Evolutionary conservation across 805 yeast genomes (phyloP), one percentile per base, ranked within the genome.

Genomic region (Metschnikowia lochheadii): DNA sequence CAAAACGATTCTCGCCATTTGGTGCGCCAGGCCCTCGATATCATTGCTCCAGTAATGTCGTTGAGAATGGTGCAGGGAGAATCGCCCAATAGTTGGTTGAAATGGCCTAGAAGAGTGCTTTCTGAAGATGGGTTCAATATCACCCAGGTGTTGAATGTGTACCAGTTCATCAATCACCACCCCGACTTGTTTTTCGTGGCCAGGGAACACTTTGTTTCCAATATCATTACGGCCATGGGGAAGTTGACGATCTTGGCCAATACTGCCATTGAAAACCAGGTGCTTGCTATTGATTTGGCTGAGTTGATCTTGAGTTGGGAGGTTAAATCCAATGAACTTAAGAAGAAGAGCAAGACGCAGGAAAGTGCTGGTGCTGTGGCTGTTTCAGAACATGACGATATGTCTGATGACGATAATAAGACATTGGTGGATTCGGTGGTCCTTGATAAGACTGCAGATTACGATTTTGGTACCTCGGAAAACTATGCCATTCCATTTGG

Each of bases 41-140:
- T 87, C 4, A 71, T 94, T 17, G 97, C 97, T 0, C 96, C 97
- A 0, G 94, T 87, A 0, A 77, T 92, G 76, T 83, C 87, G 1
- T 76, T 77, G 49, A 75, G 95, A 47, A 79, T 87, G 68, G 73
- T 73, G 1, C 73, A 74, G 20, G 72, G 70, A 6, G 88, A 82
- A 0, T 73, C 80, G 5, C 78, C 82, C 6, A 72, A 77, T 52
- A 76, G 75, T 48, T 94, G 98, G 98, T 79, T 94, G 46, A 91
- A 88, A 57, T 90, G 96, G 91, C 96, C 97, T 0, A 83, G 97
- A 56, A 78, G 97, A 47, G 94, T 92, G 1, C 75, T 94, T 13
- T 84, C 91, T 2, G 98, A 95, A 63, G 96, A 90, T 61, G 92
- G 94, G 0, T 87, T 84, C 63, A 89, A 83, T 60, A 90, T 89